Conservation (phyloP, 2,329 filamentous ascomycete genomes). For the Penicillium sp. region DNA sequence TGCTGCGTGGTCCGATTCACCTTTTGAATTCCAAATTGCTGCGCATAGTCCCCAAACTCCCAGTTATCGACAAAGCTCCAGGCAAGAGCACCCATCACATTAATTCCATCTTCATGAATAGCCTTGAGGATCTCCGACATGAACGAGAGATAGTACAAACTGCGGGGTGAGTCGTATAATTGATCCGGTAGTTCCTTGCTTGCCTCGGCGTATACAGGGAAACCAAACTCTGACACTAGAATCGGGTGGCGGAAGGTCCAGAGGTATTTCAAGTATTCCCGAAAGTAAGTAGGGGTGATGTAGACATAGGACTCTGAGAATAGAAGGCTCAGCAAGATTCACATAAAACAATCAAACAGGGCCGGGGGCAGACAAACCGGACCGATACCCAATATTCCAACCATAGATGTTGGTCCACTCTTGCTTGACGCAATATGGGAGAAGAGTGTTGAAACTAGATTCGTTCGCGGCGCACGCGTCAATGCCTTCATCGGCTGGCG, state of each 20-base stretch:
- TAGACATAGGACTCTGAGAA: conserved; percentile 59
- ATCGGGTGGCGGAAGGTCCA: conserved; percentile 54
- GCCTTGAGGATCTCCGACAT: conserved; percentile 55
- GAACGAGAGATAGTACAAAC: conserved; percentile 55
- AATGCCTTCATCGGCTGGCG: conserved; percentile 48
- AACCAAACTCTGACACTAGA: conserved; percentile 55
- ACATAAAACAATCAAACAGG: too few relatives aligned
- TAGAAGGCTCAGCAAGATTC: too few relatives aligned
- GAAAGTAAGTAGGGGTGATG: conserved; percentile 50
- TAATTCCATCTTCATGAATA: conserved; percentile 56
- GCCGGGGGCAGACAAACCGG: too few relatives aligned
- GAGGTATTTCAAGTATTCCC: too few relatives aligned
- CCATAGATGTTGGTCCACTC: conserved; percentile 49
- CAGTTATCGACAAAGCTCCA: conserved; percentile 56
- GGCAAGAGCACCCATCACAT: conserved; percentile 54
- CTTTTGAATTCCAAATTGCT: conserved; percentile 57
- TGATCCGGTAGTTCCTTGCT: conserved; percentile 49
- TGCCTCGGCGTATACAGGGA: conserved; percentile 52
- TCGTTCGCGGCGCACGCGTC: conserved; percentile 49
- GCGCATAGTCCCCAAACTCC: conserved; percentile 53
- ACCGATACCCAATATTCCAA: conserved; percentile 59
- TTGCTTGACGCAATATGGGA: conserved; percentile 55
- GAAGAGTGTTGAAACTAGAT: conserved; percentile 40
- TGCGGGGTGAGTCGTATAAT: conserved; percentile 54
- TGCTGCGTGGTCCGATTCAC: conserved; percentile 55